Base-by-base conservation (phyloP, 1,284 basidiomycete species). In the Trichosporon faecale region DNA sequence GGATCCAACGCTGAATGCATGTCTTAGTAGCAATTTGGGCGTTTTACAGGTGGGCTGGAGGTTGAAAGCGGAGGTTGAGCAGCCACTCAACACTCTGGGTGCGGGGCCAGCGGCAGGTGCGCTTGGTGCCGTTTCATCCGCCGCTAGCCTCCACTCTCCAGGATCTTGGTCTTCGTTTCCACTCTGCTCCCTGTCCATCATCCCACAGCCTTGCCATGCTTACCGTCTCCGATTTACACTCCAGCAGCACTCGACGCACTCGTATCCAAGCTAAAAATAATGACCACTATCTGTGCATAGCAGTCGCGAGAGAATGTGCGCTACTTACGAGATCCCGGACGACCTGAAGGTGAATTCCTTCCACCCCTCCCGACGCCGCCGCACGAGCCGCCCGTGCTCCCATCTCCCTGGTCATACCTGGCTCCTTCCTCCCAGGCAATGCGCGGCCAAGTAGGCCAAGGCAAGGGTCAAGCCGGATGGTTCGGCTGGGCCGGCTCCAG, bases 281-380 rank as follows among this genome's bases (percentile, higher is more conserved):
- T 25, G 49, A 23, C 49, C 23, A 8, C 49, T 25, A 52, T 52
- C 49, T 52, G 49, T 23, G 49, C 49, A 25, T 52, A 12, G 21
- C 8, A 11, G 3, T 11, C 49, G 21, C 49, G 9, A 12, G 14
- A 33, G 18, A 8, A 18, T 31, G 55, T 5, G 29, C 25, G 55
- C 57, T 31, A 31, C 18, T 61, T 31, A 31, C 57, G 57, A 31
- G 27, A 61, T n/a, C 16, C 57, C 18, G 29, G 57, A n/a, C 18
- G 21, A 61, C 57, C 27, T n/a, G 57, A 29, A 18, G 8, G 18
- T 61, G 57, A 31, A 31, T 31, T 61, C 57, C 57, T 31, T 7
- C 57, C 16, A 33, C 18, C 57, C 57, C 21, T 25, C 57, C 29
- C 57, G 52, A 57, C 57, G 57, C 57, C 57, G 57, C 57, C 57